Evolutionary conservation across 1,284 basidiomycete genomes (phyloP), one percentile per base, ranked within the genome.

Genomic region (Ustilago xerochloae): DNA sequence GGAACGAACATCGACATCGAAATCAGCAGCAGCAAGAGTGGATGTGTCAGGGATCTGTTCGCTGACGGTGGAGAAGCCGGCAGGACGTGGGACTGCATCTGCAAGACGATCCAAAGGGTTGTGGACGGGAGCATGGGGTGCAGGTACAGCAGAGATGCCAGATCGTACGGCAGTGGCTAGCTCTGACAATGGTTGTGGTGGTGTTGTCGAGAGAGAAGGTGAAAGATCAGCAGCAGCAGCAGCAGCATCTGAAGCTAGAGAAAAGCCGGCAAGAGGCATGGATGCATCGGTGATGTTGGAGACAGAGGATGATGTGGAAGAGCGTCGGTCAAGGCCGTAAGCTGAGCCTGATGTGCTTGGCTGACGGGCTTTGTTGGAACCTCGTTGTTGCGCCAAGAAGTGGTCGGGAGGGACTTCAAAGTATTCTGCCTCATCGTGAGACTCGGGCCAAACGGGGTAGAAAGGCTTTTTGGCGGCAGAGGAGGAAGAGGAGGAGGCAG

Each of bases 1-100:
- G 0, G 93, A 93, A 22, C 90, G 88, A 2, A 92, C 92, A 82
- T 96, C 93, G 73, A 97, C 91, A 83, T 97, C 94, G 87, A 94
- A 97, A 87, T 97, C 94, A 82, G 94, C 93, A 4, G 93, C 91
- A 13, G 93, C 92, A 57, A 94, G 89, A 4, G 93, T 94, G 12
- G 92, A 90, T 4, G 91, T 93, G 84, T 94, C 93, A 35, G 87
- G 86, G 16, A 86, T 64, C 18, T 76, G 63, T 30, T 72, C 63
- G 57, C 58, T 38, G 55, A 69, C 59, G 30, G 60, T 65, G 33
- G 75, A 63, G 54, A 77, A 77, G 54, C 63, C 66, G 6, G 58
- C 47, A 12, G 71, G 73, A 24, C 63, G 63, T 2, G 67, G 73
- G 1, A 75, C 63, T 30, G 63, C 60, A 54, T 75, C 73, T 1